Percentiles rank a stretch among this genome's conserved stretches.
These are phyloP conservation scores for Gymnopus androsaceus DNA, from an alignment of 1,284 basidiomycete genomes.

Conservation along the genomic window DNA sequence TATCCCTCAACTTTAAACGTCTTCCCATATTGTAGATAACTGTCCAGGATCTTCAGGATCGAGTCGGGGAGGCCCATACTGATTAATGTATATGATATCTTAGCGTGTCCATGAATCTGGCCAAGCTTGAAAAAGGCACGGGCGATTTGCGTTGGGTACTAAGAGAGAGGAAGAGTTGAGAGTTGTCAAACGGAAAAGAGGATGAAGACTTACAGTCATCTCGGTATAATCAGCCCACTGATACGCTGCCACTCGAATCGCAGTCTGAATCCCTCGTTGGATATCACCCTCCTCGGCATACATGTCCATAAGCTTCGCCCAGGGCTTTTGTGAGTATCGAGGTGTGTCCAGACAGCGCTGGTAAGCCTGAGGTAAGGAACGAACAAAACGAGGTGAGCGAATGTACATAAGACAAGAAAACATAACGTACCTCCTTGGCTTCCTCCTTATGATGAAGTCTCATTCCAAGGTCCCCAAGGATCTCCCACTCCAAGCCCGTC, in stretches of 20 bases:
- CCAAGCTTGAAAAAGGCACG: conserved; percentile 92
- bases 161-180: not conserved
- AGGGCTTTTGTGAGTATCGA: conserved; percentile 89
- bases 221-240: conserved; percentile 85
- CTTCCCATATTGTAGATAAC: conserved; percentile 79
- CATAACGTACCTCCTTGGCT: conserved; percentile 73
- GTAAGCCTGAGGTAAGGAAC: conserved; percentile 55
- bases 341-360: conserved; percentile 89
- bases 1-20: conserved; percentile 80
- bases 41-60: conserved; percentile 85
- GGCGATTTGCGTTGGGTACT: conserved; percentile 92
- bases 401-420: not conserved
- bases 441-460: conserved; percentile 97
- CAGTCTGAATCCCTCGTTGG: conserved; percentile 86
- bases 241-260: conserved; percentile 91
- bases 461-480: conserved; percentile 91
- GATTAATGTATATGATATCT: conserved; percentile 91
- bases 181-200: not conserved
- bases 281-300: conserved; percentile 95
- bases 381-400: not conserved
- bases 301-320: conserved; percentile 90
- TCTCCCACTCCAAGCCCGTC: conserved; percentile 98
- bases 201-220: conserved; percentile 63
- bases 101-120: conserved; percentile 90
- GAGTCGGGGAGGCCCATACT: conserved; percentile 90